Percentiles rank a stretch among this genome's conserved stretches.
These are phyloP conservation scores for Trichoderma cornu-damae DNA, from an alignment of 2,329 filamentous ascomycete species.

Conservation along the genomic window DNA sequence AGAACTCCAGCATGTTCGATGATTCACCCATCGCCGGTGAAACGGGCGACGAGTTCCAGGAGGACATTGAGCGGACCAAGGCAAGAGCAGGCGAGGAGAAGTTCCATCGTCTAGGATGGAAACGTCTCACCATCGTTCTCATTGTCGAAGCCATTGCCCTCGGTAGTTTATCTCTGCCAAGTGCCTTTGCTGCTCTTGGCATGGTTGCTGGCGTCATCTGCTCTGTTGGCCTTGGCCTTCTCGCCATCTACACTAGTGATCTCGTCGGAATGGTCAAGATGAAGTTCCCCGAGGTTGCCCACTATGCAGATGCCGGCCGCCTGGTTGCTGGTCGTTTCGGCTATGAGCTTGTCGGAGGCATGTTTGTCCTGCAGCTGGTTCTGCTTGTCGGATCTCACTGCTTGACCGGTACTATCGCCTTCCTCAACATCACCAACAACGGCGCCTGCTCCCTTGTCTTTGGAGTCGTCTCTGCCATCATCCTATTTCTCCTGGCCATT, in stretches of 20 bases:
- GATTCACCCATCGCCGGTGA: slow-evolving; percentile 30
- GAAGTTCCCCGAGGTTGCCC: slow-evolving; percentile 52
- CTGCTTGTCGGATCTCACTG: slow-evolving; percentile 70
- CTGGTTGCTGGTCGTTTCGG: slow-evolving; percentile 57
- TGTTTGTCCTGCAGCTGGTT: slow-evolving; percentile 58
- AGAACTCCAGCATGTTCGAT: slow-evolving; percentile 22
- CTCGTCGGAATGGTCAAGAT: slow-evolving; percentile 46
- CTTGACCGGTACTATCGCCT: slow-evolving; percentile 63
- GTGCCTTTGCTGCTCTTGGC: slow-evolving; percentile 49
- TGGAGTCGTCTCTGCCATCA: slow-evolving; percentile 42
- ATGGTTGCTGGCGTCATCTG: slow-evolving; percentile 47
- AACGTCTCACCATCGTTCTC: slow-evolving; percentile 50
- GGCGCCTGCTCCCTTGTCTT: slow-evolving; percentile 44
- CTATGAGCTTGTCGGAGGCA: slow-evolving; percentile 57
- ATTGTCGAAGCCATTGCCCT: slow-evolving; percentile 55
- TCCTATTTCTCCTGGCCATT: slow-evolving; percentile 43
- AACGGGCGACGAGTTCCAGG: slow-evolving; percentile 40
- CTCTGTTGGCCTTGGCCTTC: slow-evolving; percentile 39
- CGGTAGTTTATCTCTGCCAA: slow-evolving; percentile 47
- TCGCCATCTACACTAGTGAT: slow-evolving; percentile 46
- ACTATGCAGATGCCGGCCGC: slow-evolving; percentile 63
- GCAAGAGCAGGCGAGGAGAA: slow-evolving; percentile 42
- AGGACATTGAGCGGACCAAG: slow-evolving; percentile 47
- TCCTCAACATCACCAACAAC: slow-evolving; percentile 59
- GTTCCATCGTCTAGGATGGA: slow-evolving; percentile 53